Base-by-base conservation (phyloP, 306 rosid genomes). In the Lathyrus sativus region DNA sequence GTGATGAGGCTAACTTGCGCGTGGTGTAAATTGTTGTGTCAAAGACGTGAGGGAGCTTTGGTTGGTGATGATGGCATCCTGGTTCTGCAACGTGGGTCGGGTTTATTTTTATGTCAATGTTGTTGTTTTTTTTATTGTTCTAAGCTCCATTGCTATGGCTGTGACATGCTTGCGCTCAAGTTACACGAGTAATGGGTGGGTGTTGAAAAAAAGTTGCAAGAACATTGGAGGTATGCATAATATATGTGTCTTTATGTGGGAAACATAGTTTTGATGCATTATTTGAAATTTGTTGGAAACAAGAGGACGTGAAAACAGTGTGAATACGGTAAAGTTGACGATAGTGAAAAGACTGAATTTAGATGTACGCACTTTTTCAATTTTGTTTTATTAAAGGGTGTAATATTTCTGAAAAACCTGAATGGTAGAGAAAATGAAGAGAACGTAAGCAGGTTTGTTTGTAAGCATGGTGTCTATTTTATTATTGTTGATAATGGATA, bases 1-100 rank as follows among this genome's bases (percentile, higher is more conserved):
- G 61, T 28, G 65, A 67, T 63, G 67, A 75, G 68, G 70, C 85
- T 85, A 87, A 71, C 81, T 70, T 84, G 87, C 85, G 84, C 85
- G 51, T 66, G 4, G 63, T 83, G 92, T 75, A 90, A 31, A 31
- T 31, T 78, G 50, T 44, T 44, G 51, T 73, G 66, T 67, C 73
- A 2, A 45, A 78, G 35, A 68, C 54, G 66, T 55, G 67, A 54
- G 62, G 4, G 9, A 19, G 59, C 8, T 19, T 53, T 22, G 8
- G 70, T 45, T 46, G 72, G 75, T 56, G 49, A 70, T 56, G 82
- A 38, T 50, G 67, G 67, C 6, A 17, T 18, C 76, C 83, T 82
- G 81, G 70, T 78, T 72, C 67, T 18, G 60, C 53, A 41, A 61
- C 69, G 48, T 83, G 89, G 82, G 75, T 64, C 77, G 68, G 59